A percentile compares a stretch with the other conserved stretches of the same genome.
Conservation (phyloP, 371 early-diverging fungal genomes). For the Mortierella sp. region DNA sequence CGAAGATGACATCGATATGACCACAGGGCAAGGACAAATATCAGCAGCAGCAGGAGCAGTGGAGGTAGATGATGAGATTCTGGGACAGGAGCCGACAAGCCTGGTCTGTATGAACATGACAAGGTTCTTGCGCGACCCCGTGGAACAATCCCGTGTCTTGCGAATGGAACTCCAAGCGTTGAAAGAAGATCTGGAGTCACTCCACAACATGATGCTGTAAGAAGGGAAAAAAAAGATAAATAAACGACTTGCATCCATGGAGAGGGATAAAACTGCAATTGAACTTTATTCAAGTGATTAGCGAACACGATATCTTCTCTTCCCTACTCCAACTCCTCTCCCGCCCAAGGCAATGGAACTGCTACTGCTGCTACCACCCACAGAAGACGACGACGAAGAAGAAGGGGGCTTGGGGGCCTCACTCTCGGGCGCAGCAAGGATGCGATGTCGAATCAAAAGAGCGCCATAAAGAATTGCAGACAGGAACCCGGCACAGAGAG, state of each 20-base stretch:
- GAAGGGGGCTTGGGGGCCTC: constrained; percentile 29
- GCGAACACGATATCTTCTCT: neutral
- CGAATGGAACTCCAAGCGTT: constrained; percentile 18
- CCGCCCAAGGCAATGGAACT: neutral
- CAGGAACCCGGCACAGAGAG: constrained; percentile 39
- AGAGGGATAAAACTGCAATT: neutral
- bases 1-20: neutral
- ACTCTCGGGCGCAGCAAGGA: constrained; percentile 27
- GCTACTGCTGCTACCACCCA: neutral
- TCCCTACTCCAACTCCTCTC: neutral
- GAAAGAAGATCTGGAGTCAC: constrained; percentile 7
- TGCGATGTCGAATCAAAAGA: constrained; percentile 25
- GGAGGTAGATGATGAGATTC: neutral
- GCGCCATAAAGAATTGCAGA: constrained; percentile 40
- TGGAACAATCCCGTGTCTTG: constrained; percentile 14
- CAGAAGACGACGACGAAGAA: no score
- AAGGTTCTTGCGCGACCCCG: constrained; percentile 18
- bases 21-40: neutral
- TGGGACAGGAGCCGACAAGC: neutral
- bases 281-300: neutral
- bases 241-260: neutral
- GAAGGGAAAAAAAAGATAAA: neutral
- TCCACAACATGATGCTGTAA: neutral
- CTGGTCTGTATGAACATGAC: constrained; percentile 1
- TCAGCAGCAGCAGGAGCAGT: neutral